phyloP scores from a whole-genome alignment of 2,329 filamentous ascomycete genomes.

The Penicillium sumatraense region DNA sequence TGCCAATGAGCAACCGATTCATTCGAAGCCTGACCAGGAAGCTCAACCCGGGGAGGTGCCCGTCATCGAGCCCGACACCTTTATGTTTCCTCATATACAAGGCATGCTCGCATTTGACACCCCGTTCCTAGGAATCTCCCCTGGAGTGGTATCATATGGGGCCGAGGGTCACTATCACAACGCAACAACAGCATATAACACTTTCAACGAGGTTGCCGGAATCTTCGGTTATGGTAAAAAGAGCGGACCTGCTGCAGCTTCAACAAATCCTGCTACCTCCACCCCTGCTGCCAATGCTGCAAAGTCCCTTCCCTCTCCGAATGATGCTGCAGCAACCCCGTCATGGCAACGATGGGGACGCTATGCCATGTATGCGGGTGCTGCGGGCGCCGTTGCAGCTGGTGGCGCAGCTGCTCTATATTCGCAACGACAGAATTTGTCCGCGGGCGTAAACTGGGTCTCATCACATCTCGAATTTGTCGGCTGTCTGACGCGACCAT shows the following conservation, averaged over 20 bases:
- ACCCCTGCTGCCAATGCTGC: conserved; percentile 6
- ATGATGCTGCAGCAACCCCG: conserved; percentile 52
- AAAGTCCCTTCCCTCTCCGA: conserved; percentile 32
- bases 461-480: conserved; percentile 93
- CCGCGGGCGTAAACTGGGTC: conserved; percentile 78
- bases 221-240: conserved; percentile 66
- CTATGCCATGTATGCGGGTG: conserved; percentile 83
- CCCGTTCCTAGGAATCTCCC: conserved; percentile 68
- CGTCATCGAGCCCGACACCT: conserved; percentile 41
- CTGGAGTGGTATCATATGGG: conserved; percentile 55
- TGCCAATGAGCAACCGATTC: conserved; percentile 64
- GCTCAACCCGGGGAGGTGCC: conserved; percentile 17
- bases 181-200: conserved; percentile 71
- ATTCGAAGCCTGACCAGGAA: conserved; percentile 30
- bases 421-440: conserved; percentile 79
- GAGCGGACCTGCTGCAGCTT: conserved; percentile 15
- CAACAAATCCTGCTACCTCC: not conserved
- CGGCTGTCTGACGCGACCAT: conserved; percentile 80
- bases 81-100: conserved; percentile 94
- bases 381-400: conserved; percentile 76
- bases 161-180: conserved; percentile 86
- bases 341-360: conserved; percentile 82
- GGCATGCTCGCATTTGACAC: conserved; percentile 94
- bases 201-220: conserved; percentile 65
- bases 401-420: conserved; percentile 86